These are phyloP conservation scores for Boletus reticuloceps DNA, from an alignment of 768 basidiomycete genomes.

Conservation along the genomic window DNA sequence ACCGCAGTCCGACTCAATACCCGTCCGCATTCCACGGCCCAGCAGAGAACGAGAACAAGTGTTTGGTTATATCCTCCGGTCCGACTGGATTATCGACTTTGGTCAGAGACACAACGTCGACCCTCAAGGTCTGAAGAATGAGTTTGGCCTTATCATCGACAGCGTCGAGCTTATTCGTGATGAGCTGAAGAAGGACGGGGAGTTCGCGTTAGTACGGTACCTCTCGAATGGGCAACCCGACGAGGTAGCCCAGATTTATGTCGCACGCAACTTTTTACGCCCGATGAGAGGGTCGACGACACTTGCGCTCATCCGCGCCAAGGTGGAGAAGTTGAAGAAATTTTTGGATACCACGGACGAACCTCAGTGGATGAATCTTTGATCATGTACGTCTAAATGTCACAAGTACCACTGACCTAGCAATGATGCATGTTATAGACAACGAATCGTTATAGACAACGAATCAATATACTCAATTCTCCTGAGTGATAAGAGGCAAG, in stretches of 20 bases:
- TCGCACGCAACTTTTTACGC: neutral
- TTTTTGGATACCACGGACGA: neutral
- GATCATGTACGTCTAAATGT: neutral
- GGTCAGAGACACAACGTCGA: neutral
- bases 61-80: neutral
- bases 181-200: neutral
- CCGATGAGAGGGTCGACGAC: neutral
- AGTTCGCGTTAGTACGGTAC: neutral
- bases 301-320: neutral
- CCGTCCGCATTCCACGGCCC: neutral
- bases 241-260: neutral
- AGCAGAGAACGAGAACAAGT: neutral
- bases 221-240: fast-evolving
- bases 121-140: neutral
- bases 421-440: no score
- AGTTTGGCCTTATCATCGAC: neutral
- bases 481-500: neutral
- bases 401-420: neutral
- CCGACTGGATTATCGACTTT: neutral
- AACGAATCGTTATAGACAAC: no score
- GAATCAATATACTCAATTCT: no score
- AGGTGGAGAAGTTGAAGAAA: neutral
- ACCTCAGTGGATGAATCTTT: neutral
- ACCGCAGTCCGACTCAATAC: neutral
- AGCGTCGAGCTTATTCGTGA: neutral